These are phyloP conservation scores for Inonotus hispidus DNA, from an alignment of 1,284 basidiomycete genomes.

Conservation along the genomic window DNA sequence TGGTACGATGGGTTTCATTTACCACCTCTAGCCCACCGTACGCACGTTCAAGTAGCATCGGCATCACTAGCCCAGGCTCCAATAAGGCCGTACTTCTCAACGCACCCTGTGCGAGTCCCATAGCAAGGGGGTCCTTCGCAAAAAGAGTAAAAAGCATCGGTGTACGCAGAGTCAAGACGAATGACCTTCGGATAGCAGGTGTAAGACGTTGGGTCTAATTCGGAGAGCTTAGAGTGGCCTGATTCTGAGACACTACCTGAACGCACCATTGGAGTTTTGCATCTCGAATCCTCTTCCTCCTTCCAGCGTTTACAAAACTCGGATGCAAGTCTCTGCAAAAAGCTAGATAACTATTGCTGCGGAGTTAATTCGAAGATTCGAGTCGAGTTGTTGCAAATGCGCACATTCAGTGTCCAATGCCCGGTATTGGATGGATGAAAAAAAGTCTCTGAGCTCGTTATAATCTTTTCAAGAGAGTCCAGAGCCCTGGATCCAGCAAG, in stretches of 20 bases:
- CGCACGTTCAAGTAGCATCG: conserved; percentile 87
- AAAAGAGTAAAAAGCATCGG: conserved; percentile 95
- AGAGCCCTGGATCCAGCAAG: conserved; percentile 87
- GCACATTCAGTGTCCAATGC: conserved; percentile 57
- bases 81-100: conserved; percentile 74
- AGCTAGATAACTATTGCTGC: conserved; percentile 53
- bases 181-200: conserved; percentile 73
- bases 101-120: conserved; percentile 64
- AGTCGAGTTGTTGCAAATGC: neutral
- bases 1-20: conserved; percentile 93
- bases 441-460: conserved; percentile 91
- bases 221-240: neutral
- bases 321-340: conserved; percentile 72
- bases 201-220: conserved; percentile 72
- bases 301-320: conserved; percentile 83
- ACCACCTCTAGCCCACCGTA: conserved; percentile 88
- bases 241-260: neutral
- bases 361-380: neutral
- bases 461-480: conserved; percentile 82
- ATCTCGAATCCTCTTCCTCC: conserved; percentile 76
- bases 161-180: conserved; percentile 80
- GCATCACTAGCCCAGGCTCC: conserved; percentile 87
- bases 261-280: conserved; percentile 76
- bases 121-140: conserved; percentile 74
- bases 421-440: conserved; percentile 88